Conservation (phyloP, 306 rosid genomes). For the Trifolium dubium region DNA sequence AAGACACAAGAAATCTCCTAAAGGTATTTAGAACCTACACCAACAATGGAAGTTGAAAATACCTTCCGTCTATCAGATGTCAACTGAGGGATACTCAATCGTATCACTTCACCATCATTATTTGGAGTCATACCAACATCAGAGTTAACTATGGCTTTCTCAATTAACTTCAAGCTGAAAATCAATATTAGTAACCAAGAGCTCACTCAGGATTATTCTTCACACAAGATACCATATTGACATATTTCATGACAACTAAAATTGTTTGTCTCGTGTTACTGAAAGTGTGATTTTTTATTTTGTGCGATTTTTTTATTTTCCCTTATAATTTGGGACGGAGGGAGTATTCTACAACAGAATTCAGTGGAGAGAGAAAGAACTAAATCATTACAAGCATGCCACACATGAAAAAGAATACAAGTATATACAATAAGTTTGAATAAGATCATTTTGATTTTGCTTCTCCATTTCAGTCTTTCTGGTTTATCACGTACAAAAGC, state of each 20-base stretch:
- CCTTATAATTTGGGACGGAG: no score
- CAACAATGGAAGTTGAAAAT: slow-evolving; percentile 40
- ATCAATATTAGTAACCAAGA: slow-evolving; percentile 39
- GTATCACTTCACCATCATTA: slow-evolving; percentile 87
- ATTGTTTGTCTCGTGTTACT: background rate
- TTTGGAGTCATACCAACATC: slow-evolving; percentile 92
- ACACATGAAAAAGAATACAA: slow-evolving; percentile 16
- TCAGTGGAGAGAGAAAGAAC: background rate
- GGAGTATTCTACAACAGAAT: background rate
- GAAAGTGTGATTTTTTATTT: background rate
- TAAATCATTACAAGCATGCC: background rate
- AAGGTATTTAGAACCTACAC: slow-evolving; percentile 7
- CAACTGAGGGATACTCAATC: slow-evolving; percentile 82
- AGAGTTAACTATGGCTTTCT: slow-evolving; percentile 93
- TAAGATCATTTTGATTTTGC: slow-evolving; percentile 25
- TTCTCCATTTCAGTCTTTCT: slow-evolving; percentile 19
- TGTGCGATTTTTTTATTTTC: no score
- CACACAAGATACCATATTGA: slow-evolving; percentile 8
- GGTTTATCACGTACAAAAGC: slow-evolving; percentile 10
- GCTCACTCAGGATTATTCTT: slow-evolving; percentile 28
- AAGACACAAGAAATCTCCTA: slow-evolving; percentile 1
- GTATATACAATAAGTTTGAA: slow-evolving; percentile 20
- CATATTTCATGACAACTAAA: slow-evolving; percentile 4
- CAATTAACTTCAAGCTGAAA: slow-evolving; percentile 88
- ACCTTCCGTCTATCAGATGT: slow-evolving; percentile 97